These are phyloP conservation scores for Colletotrichum viniferum DNA, from an alignment of 2,329 filamentous ascomycete species.

Conservation along the genomic window DNA sequence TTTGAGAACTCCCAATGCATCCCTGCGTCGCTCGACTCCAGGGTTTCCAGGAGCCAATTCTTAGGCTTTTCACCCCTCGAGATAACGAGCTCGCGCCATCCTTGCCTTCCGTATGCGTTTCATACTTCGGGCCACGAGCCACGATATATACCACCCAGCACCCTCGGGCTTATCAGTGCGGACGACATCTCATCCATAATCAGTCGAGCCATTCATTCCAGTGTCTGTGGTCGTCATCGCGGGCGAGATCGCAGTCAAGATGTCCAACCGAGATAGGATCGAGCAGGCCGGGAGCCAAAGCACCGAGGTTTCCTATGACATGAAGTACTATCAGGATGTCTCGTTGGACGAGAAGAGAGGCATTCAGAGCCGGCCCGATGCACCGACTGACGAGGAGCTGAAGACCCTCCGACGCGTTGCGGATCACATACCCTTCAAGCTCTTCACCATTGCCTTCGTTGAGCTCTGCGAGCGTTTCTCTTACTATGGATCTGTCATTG, in stretches of 20 bases:
- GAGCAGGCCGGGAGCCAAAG: constrained; percentile 38
- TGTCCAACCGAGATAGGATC: constrained; percentile 34
- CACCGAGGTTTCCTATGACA: neutral
- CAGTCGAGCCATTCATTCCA: neutral
- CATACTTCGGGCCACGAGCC: neutral
- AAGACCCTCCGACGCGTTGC: constrained; percentile 57
- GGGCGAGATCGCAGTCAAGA: constrained; percentile 17
- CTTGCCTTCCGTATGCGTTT: constrained; percentile 4
- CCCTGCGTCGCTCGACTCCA: neutral
- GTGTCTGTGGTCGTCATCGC: neutral
- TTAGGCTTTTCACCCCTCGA: neutral
- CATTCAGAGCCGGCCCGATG: constrained; percentile 21
- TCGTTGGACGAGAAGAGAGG: constrained; percentile 34
- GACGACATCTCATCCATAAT: neutral
- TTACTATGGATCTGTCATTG: constrained; percentile 70
- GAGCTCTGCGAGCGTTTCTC: constrained; percentile 76
- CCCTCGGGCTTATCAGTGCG: neutral
- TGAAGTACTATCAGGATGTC: constrained; percentile 20
- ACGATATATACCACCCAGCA: neutral
- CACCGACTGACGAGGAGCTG: constrained; percentile 57
- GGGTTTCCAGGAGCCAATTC: neutral
- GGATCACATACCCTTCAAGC: constrained; percentile 61
- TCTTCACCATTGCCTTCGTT: constrained; percentile 69
- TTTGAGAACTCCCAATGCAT: constrained; percentile 5
- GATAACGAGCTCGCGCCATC: neutral